Evolutionary conservation across 495 filamentous ascomycete genomes (phyloP).

Genomic region (Melanomma pulvis-pyrius): DNA sequence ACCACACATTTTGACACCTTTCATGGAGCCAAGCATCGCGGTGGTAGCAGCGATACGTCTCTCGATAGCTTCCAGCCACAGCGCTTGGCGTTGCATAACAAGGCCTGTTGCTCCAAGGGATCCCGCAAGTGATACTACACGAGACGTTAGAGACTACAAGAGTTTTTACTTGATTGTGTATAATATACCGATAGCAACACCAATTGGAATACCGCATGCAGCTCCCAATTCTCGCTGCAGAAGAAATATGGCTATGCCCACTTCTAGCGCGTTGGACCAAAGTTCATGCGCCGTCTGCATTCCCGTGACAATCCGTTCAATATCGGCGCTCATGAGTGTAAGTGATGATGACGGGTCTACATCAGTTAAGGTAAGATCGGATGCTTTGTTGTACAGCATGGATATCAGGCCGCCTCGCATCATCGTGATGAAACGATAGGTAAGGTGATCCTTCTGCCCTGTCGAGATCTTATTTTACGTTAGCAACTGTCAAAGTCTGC

Average conservation of each 20-base stretch:
- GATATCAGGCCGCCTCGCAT: constrained; percentile 59
- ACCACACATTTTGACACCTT: constrained; percentile 67
- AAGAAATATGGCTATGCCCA: constrained; percentile 61
- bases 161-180: neutral
- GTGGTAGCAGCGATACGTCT: constrained; percentile 55
- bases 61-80: constrained; percentile 50
- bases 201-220: constrained; percentile 57
- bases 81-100: constrained; percentile 52
- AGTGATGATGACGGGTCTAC: constrained; percentile 57
- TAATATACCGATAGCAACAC: constrained; percentile 37
- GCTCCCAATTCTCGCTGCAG: constrained; percentile 61
- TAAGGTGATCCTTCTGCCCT: constrained; percentile 59
- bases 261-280: constrained; percentile 60
- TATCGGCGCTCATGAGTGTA: constrained; percentile 63
- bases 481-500: neutral
- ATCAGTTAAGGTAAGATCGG: constrained; percentile 47
- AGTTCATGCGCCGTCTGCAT: constrained; percentile 49
- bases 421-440: constrained; percentile 62
- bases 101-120: constrained; percentile 52
- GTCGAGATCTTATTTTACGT: constrained; percentile 41
- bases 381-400: constrained; percentile 60
- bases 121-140: constrained; percentile 44
- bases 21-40: constrained; percentile 59
- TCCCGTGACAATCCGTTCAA: constrained; percentile 48
- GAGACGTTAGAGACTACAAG: neutral